A percentile compares a stretch with the other conserved stretches of the same genome.
phyloP scores from a whole-genome alignment of 169 alveolate species.

The Plasmodium adleri region DNA sequence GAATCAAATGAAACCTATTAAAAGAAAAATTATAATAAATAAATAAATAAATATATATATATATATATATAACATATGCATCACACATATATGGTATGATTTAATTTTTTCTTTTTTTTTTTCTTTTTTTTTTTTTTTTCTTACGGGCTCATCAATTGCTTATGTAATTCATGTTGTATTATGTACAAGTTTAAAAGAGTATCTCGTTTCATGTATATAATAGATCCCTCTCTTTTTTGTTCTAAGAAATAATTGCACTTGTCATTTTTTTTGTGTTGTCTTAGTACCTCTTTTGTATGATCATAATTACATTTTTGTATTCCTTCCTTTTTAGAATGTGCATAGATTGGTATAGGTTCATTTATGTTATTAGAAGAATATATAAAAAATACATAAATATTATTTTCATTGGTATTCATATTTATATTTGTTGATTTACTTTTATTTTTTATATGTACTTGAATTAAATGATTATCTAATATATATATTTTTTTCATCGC shows the following conservation, averaged over 20 bases:
- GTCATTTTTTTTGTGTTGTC: not conserved
- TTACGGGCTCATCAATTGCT: slow-evolving; percentile 28
- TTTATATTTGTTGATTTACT: not conserved
- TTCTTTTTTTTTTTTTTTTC: not conserved
- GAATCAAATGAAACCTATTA: slow-evolving; percentile 22
- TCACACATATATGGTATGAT: no score
- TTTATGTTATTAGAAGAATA: slow-evolving; percentile 48
- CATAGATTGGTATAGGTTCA: not conserved
- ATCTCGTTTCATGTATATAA: no score
- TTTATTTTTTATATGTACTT: slow-evolving; percentile 23
- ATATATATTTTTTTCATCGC: slow-evolving; percentile 33
- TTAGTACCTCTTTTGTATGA: no score
- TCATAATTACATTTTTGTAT: no score
- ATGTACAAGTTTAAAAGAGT: no score
- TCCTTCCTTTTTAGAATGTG: no score
- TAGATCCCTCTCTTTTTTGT: not conserved
- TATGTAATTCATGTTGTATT: not conserved
- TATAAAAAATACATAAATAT: slow-evolving; percentile 16
- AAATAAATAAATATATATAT: slow-evolving; percentile 7
- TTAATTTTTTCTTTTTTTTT: not conserved
- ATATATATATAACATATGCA: not conserved
- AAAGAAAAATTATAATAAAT: not conserved
- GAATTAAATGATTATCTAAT: slow-evolving; percentile 46
- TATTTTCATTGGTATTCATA: not conserved
- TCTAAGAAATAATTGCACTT: slow-evolving; percentile 11